Base-by-base conservation (phyloP, 768 basidiomycete genomes). In the Roridomyces roridus region DNA sequence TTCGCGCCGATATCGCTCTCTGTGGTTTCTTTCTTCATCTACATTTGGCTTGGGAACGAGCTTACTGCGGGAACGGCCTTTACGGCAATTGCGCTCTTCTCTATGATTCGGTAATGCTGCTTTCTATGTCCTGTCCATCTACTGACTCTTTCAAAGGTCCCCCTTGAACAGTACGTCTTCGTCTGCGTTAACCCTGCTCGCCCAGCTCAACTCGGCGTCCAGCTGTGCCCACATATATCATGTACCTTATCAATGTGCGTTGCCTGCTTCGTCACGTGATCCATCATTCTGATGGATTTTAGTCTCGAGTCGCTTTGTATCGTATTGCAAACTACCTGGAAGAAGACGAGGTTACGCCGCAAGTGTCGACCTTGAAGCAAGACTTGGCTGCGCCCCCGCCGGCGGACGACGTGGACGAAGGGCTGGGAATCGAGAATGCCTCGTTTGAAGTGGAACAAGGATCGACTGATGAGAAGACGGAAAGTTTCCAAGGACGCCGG, bases 41-140 rank as follows among this genome's bases (percentile, higher is more conserved):
- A 85, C 57, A 84, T 94, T 23, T 72, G 83, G 55, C 84, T 81
- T 64, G 89, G 91, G 1, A 82, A 93, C 44, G 76, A 90, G 66
- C 69, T 98, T 46, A 89, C 92, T 0, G 80, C 94, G 39, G 80
- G 88, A 10, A 80, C 85, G 14, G 95, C 95, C 0, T 96, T 96
- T 68, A 96, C 95, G 39, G 21, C 9, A n/a, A 40, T 5, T 46
- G 88, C 83, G 80, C 93, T 0, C 88, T 96, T 23, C 17, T 9
- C 21, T n/a, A 40, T 40, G 39, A 40, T 40, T 40, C 31, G 31
- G 31, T 34, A 8, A 34, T 15, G 31, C 31, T 15, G 31, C 31
- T 34, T 31, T 31, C 2, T 15, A 34, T 34, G 31, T 34, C 2
- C 31, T 34, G 31, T 34, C n/a, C n/a, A n/a, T n/a, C n/a, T n/a